A percentile compares a stretch with the other conserved stretches of the same genome.
phyloP scores from a whole-genome alignment of 768 basidiomycete genomes.

The Xerocomus potaroensis region DNA sequence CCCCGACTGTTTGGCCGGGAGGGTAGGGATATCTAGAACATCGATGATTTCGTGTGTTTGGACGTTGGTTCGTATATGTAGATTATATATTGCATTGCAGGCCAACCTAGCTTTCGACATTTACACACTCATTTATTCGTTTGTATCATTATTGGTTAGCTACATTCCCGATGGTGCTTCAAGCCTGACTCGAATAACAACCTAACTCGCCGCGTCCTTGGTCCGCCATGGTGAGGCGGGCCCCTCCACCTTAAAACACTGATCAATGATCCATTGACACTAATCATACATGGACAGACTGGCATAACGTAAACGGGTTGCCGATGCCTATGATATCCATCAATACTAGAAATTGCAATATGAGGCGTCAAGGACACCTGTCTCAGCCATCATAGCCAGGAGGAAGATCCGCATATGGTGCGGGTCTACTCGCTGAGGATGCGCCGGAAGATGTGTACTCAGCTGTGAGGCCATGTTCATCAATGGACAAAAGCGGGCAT shows the following conservation, averaged over 20 bases:
- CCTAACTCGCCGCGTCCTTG: no score
- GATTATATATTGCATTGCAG: constrained; percentile 8
- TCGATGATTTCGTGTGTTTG: neutral
- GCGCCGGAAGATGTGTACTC: constrained; percentile 27
- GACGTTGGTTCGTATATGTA: neutral
- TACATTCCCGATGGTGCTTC: no score
- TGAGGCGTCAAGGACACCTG: neutral
- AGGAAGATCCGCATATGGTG: constrained; percentile 24
- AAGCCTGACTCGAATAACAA: no score
- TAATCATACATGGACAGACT: no score
- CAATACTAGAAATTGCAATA: neutral
- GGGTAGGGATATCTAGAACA: constrained; percentile 21
- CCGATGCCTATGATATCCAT: neutral
- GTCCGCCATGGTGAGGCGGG: no score
- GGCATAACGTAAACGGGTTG: no score
- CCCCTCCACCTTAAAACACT: no score
- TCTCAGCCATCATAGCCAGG: constrained; percentile 27
- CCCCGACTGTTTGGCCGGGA: constrained; percentile 28
- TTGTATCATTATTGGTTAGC: constrained; percentile 16
- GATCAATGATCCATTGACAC: no score
- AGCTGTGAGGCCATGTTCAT: constrained; percentile 14
- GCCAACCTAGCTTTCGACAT: neutral
- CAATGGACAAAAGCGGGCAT: neutral
- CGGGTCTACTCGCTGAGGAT: constrained; percentile 13
- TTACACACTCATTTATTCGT: constrained; percentile 4